Percentiles rank a stretch among this genome's conserved stretches.
Evolutionary conservation across 495 filamentous ascomycete species (phyloP).

Genomic region (Daldinia vernicosa): DNA sequence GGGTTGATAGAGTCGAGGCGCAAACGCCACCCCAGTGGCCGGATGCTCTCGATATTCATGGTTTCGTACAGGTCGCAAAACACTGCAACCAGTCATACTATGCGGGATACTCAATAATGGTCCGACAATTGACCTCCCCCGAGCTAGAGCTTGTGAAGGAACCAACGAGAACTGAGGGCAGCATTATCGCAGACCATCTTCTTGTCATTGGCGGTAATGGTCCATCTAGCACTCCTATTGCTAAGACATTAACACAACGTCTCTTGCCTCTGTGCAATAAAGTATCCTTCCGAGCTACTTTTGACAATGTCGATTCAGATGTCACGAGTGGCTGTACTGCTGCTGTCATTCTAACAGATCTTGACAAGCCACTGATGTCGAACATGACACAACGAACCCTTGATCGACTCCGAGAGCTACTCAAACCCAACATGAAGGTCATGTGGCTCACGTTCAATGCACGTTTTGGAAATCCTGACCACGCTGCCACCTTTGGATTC

Average conservation of each 20-base stretch:
- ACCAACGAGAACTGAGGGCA: background rate
- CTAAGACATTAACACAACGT: conserved; percentile 16
- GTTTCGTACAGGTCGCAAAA: conserved; percentile 41
- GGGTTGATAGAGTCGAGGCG: background rate
- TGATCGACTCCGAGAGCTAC: conserved; percentile 44
- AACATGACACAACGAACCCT: conserved; percentile 48
- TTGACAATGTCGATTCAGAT: conserved; percentile 37
- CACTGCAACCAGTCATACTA: conserved; percentile 45
- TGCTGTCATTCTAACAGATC: conserved; percentile 50
- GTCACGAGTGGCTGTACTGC: conserved; percentile 38
- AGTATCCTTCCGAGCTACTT: conserved; percentile 27
- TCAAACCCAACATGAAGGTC: conserved; percentile 50
- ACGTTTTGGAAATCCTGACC: conserved; percentile 42
- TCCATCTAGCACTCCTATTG: conserved; percentile 29
- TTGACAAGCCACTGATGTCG: conserved; percentile 49
- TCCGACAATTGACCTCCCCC: conserved; percentile 47
- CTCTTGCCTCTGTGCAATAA: conserved; percentile 36
- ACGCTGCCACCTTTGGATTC: conserved; percentile 56
- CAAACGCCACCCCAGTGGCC: conserved; percentile 48
- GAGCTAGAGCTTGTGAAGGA: conserved; percentile 32
- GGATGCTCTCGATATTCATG: conserved; percentile 48
- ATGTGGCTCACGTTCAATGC: conserved; percentile 53
- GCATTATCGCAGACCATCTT: conserved; percentile 37
- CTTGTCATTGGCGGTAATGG: conserved; percentile 47
- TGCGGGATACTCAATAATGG: conserved; percentile 47